A percentile compares a stretch with the other conserved stretches of the same genome.
Evolutionary conservation across 352 stramenopile species (phyloP).

Genomic region (Pythium rhizo-oryzae): DNA sequence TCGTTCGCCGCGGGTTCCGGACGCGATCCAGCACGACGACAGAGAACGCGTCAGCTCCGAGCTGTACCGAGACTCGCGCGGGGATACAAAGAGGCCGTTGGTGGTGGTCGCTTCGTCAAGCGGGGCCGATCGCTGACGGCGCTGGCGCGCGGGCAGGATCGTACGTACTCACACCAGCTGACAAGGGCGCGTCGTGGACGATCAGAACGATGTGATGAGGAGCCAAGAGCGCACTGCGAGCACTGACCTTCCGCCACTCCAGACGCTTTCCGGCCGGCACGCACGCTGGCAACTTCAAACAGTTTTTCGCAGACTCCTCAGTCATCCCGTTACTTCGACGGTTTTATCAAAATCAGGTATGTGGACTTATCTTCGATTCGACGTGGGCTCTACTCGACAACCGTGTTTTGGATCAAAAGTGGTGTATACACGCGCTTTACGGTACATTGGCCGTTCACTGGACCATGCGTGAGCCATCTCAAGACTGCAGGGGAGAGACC

Average conservation of each 20-base stretch:
- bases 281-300: not conserved
- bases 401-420: too few species aligned
- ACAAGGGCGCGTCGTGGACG: not conserved
- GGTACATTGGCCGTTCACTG: too few species aligned
- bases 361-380: too few species aligned
- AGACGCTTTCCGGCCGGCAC: constrained; percentile 3
- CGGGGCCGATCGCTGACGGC: not conserved
- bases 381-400: too few species aligned
- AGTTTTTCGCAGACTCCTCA: not conserved
- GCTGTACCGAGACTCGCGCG: not conserved
- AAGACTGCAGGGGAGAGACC: too few species aligned
- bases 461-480: too few species aligned
- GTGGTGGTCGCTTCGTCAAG: not conserved
- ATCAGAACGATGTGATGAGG: not conserved
- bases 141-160: not conserved
- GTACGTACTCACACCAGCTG: not conserved
- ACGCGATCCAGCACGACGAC: not conserved
- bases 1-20: constrained; percentile 2
- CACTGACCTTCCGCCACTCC: not conserved
- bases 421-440: too few species aligned
- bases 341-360: too few species aligned
- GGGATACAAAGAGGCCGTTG: too few species aligned
- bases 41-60: not conserved
- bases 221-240: not conserved
- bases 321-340: too few species aligned